Evolutionary conservation across 495 filamentous ascomycete species (phyloP).

Genomic region (Lophiotrema nucula): DNA sequence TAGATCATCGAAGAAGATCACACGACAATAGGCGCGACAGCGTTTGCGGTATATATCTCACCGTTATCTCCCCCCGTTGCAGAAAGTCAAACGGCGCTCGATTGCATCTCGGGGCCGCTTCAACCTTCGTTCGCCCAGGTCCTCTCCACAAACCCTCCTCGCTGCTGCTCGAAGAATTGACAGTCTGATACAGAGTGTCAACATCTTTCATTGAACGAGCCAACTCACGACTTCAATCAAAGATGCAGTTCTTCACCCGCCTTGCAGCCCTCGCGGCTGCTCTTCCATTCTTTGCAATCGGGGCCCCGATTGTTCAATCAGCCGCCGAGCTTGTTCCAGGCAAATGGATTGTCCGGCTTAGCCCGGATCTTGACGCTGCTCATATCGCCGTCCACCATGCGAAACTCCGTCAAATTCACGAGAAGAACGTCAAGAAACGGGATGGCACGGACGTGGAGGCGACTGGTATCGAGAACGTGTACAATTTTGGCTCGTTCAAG

Average conservation of each 20-base stretch:
- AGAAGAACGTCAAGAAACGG: slow-evolving; percentile 11
- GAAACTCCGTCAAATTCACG: slow-evolving; percentile 18
- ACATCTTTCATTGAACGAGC: too few species aligned
- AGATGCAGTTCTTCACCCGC: slow-evolving; percentile 27
- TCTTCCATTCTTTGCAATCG: slow-evolving; percentile 5
- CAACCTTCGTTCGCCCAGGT: too few species aligned
- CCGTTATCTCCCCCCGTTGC: too few species aligned
- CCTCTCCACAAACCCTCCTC: too few species aligned
- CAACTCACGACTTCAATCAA: too few species aligned
- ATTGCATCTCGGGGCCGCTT: too few species aligned
- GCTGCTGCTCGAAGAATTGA: too few species aligned
- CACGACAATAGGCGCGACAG: too few species aligned
- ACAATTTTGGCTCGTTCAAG: slow-evolving; percentile 77
- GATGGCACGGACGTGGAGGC: slow-evolving; percentile 7
- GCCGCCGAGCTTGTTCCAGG: slow-evolving; percentile 3
- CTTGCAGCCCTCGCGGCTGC: slow-evolving; percentile 18
- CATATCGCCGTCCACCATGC: slow-evolving; percentile 8
- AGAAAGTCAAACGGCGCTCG: too few species aligned
- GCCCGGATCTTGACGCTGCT: slow-evolving; percentile 10
- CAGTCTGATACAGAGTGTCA: too few species aligned
- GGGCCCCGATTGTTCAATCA: not conserved
- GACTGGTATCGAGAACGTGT: slow-evolving; percentile 85
- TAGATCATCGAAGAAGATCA: too few species aligned
- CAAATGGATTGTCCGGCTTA: slow-evolving; percentile 22
- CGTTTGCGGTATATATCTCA: too few species aligned